Base-by-base conservation (phyloP, 2,329 filamentous ascomycete species). In the Ceratocystis diversiconidia region DNA sequence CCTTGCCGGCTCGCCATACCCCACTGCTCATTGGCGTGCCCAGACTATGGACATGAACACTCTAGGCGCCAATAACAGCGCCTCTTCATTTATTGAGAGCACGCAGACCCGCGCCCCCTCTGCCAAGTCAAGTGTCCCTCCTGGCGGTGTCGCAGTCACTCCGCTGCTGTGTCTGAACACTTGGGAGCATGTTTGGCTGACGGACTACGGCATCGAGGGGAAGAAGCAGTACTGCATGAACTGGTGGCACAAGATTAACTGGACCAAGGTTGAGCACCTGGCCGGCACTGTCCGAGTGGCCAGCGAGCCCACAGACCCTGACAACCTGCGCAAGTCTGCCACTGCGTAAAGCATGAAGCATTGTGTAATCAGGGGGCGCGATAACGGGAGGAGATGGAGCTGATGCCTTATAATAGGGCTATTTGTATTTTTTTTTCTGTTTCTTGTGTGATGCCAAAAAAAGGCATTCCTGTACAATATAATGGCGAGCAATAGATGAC, bases 121-220 rank as follows among this genome's bases (percentile, higher is more conserved):
- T n/a, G 66, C 69, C 22, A 72, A 68, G 30, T 71, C 68, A 67
- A 72, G 70, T 68, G 70, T 73, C 63, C 68, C 64, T 15, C 85
- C 87, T 1, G 88, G 87, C 48, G 86, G 86, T 66, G 81, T 84
- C 69, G 81, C 87, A 61, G 75, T 92, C 43, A 79, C 85, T 66
- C 92, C 92, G 12, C 79, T 97, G 68, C 78, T 99, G 71, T 96
- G 92, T 74, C 82, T 97, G 67, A 97, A 91, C 77, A 96, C 91
- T 4, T 99, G 94, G 94, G 87, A 97, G 79, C 94, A 97, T 76
- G 86, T 88, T 7, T 99, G 89, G 84, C 77, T 97, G 74, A 82
- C 83, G 65, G 91, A 97, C 74, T 96, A 89, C 75, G 83, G 83
- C 63, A 73, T 85, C 36, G 80, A 79, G 57, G 90, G 90, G 62